These are phyloP conservation scores for Cyanidium caldarium DNA, from an alignment of 23 red algal species.

Conservation along the genomic window DNA sequence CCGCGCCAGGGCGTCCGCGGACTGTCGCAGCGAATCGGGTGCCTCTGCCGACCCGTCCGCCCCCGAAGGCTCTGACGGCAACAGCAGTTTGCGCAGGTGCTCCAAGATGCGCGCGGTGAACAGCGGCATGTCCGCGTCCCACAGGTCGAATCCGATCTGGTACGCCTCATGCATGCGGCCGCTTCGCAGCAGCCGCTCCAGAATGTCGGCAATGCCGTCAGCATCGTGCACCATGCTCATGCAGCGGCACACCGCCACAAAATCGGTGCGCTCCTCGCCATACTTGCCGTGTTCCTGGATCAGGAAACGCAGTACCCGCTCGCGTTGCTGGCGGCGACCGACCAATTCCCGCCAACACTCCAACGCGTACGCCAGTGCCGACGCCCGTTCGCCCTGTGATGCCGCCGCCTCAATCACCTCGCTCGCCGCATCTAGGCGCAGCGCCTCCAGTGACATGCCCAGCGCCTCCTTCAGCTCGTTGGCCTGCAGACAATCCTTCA, in stretches of 20 bases:
- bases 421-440: constrained; percentile 52
- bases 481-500: constrained; percentile 53
- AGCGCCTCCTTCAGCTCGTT: constrained; percentile 73
- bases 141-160: constrained; percentile 91
- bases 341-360: constrained; percentile 61
- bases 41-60: too few relatives aligned
- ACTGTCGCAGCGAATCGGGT: neutral
- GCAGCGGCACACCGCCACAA: constrained; percentile 53
- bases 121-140: constrained; percentile 67
- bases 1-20: neutral
- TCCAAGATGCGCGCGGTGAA: constrained; percentile 5
- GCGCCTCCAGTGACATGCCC: constrained; percentile 71
- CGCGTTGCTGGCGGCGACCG: constrained; percentile 43
- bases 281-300: constrained; percentile 12
- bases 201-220: constrained; percentile 44
- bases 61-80: too few relatives aligned
- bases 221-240: constrained; percentile 60
- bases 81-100: neutral
- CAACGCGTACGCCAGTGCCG: constrained; percentile 66
- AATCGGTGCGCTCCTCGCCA: neutral
- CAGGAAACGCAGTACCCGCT: constrained; percentile 44
- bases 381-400: constrained; percentile 5
- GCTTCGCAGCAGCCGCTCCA: constrained; percentile 17
- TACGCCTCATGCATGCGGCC: constrained; percentile 12
- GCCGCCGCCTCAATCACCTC: constrained; percentile 30